Conservation (phyloP, 2,329 filamentous ascomycete genomes). For the Sporothrix inflata region DNA sequence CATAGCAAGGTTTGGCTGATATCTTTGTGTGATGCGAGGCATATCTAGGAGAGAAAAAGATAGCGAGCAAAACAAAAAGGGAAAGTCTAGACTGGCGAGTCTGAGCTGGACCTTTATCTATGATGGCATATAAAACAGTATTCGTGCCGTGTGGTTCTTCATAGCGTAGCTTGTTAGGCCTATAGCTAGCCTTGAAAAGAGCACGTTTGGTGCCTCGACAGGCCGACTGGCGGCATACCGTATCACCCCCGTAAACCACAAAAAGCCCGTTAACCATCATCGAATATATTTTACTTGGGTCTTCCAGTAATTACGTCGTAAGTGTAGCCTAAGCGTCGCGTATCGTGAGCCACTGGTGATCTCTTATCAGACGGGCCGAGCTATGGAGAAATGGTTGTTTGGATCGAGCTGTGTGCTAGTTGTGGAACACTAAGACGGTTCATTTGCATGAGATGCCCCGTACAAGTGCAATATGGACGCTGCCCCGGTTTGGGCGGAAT, state of each 20-base stretch:
- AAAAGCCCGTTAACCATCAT: neutral
- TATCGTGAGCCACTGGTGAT: neutral
- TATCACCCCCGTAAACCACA: neutral
- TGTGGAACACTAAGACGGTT: neutral
- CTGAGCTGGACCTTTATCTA: neutral
- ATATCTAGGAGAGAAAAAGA: neutral
- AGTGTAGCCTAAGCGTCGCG: neutral
- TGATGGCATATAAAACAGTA: neutral
- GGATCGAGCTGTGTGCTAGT: neutral
- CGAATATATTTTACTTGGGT: neutral
- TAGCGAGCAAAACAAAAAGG: neutral
- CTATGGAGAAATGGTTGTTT: neutral
- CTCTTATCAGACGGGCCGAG: neutral
- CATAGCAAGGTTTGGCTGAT: neutral
- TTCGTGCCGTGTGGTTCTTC: neutral
- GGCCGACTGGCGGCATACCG: neutral
- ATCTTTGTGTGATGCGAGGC: neutral
- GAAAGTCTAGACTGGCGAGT: neutral
- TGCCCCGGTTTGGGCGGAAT: neutral
- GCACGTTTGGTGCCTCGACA: constrained; percentile 16
- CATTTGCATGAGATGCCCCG: neutral
- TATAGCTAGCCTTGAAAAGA: neutral
- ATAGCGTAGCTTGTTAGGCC: neutral
- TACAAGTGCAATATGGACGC: neutral
- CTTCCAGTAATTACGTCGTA: too few relatives aligned